Evolutionary conservation across 1,284 basidiomycete genomes (phyloP).

Genomic region (Cryptococcus hybrid): DNA sequence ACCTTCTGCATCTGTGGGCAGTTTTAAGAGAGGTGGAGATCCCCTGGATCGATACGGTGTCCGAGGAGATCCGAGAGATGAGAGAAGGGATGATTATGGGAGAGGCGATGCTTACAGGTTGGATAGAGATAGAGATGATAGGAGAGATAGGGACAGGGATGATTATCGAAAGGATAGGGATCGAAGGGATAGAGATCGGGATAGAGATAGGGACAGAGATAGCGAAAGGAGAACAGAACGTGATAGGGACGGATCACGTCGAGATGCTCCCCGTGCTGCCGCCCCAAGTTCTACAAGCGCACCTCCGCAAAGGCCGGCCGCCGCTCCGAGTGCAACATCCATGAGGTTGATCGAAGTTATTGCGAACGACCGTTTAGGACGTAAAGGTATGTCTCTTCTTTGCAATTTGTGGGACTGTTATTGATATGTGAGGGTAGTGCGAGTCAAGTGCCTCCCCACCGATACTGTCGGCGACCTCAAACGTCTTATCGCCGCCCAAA

Average conservation of each 20-base stretch:
- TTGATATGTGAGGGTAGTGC: conserved; percentile 57
- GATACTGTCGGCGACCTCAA: conserved; percentile 98
- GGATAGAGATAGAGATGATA: conserved; percentile 10
- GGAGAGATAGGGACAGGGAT: conserved; percentile 15
- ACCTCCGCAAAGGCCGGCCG: not conserved
- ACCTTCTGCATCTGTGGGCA: conserved; percentile 24
- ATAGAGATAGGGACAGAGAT: conserved; percentile 13
- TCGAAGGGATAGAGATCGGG: conserved; percentile 11
- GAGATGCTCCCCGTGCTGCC: conserved; percentile 8
- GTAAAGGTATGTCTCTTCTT: conserved; percentile 68
- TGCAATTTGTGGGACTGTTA: conserved; percentile 8
- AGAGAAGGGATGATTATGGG: conserved; percentile 6
- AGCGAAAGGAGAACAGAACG: conserved; percentile 15
- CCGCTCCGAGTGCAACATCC: not conserved
- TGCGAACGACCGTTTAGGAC: conserved; percentile 93
- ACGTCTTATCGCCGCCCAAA: conserved; percentile 94
- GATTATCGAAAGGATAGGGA: conserved; percentile 5
- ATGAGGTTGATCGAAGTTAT: conserved; percentile 68
- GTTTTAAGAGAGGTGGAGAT: conserved; percentile 32
- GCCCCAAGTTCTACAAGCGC: conserved; percentile 5
- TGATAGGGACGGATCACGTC: conserved; percentile 10
- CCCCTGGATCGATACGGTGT: conserved; percentile 39
- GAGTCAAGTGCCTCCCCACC: conserved; percentile 88
- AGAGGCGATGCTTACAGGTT: conserved; percentile 11
- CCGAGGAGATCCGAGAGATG: conserved; percentile 9